Conservation (phyloP, 176 grass and related monocot species). For the Ananas comosus region DNA sequence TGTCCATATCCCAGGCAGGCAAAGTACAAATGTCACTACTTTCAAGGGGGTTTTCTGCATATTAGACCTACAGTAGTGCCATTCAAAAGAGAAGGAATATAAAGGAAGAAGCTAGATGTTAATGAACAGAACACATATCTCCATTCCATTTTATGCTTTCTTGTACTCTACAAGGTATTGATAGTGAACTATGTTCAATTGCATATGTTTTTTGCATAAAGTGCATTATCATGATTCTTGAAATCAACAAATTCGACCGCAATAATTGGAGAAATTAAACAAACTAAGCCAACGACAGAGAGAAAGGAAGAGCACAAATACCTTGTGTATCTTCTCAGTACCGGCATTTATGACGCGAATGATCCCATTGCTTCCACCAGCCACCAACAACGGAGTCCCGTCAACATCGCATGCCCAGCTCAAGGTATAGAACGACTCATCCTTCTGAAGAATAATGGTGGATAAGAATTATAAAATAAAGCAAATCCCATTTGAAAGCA, state of each 20-base stretch:
- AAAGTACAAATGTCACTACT: too few species aligned
- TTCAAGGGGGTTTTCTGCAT: too few species aligned
- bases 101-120: neutral
- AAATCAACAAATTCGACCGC: neutral
- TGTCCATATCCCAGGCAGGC: too few species aligned
- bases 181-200: neutral
- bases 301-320: conserved; percentile 19
- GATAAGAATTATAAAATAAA: conserved; percentile 19
- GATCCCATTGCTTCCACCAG: conserved; percentile 53
- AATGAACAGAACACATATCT: neutral
- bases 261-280: neutral
- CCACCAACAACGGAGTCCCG: conserved; percentile 62
- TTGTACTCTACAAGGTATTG: neutral
- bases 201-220: neutral
- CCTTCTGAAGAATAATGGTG: conserved; percentile 38
- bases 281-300: too few species aligned
- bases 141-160: neutral
- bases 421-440: conserved; percentile 85
- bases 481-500: conserved; percentile 1
- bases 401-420: conserved; percentile 76
- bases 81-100: neutral
- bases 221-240: neutral
- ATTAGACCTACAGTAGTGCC: too few species aligned
- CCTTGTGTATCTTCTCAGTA: conserved; percentile 74
- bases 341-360: conserved; percentile 79